Conservation (phyloP, 805 yeast species). For the Candida krabiensis region DNA sequence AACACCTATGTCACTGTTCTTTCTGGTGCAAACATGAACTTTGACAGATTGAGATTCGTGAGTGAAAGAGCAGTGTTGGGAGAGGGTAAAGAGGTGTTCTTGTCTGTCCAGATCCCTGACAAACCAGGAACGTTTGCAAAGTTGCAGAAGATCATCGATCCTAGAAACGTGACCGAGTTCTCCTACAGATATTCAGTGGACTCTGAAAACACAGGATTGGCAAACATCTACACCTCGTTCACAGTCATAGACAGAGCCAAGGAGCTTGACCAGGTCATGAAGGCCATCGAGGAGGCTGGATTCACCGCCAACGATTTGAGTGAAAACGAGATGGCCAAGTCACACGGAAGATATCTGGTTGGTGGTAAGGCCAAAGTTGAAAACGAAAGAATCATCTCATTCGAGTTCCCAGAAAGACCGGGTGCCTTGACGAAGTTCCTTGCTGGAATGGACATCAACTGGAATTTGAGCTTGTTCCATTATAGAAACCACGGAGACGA, state of each 20-base stretch:
- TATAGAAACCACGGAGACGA: conserved; percentile 97
- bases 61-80: conserved; percentile 98
- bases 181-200: conserved; percentile 71
- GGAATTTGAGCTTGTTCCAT: conserved; percentile 95
- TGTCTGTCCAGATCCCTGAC: conserved; percentile 90
- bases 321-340: conserved; percentile 91
- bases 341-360: conserved; percentile 93
- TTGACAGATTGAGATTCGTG: conserved; percentile 92
- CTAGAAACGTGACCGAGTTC: conserved; percentile 92
- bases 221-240: conserved; percentile 87
- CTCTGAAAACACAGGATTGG: conserved; percentile 43
- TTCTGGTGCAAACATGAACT: conserved; percentile 98
- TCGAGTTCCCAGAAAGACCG: conserved; percentile 97
- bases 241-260: conserved; percentile 72
- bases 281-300: conserved; percentile 58
- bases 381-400: conserved; percentile 75
- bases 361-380: conserved; percentile 82
- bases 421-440: conserved; percentile 88
- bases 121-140: conserved; percentile 84
- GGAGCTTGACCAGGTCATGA: conserved; percentile 67
- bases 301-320: conserved; percentile 82
- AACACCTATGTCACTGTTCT: conserved; percentile 80
- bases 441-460: conserved; percentile 63
- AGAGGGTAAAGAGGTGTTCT: conserved; percentile 94
- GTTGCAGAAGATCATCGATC: conserved; percentile 75